Conservation (phyloP, 2,329 filamentous ascomycete genomes). For the Orbilia brochopaga region DNA sequence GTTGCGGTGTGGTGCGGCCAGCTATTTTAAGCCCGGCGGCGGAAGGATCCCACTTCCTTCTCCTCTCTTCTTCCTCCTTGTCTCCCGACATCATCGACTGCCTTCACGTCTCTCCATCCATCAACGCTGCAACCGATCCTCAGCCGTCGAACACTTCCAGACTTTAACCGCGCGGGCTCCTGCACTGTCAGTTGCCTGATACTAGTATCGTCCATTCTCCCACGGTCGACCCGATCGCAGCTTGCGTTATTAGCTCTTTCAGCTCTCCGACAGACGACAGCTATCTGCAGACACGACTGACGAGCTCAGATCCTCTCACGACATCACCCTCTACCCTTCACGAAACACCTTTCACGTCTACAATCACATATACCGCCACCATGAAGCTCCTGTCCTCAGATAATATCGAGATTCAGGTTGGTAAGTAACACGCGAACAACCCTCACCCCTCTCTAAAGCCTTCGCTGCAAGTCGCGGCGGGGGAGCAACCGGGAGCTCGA, state of each 20-base stretch:
- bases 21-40: slow-evolving; percentile 33
- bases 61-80: slow-evolving; percentile 28
- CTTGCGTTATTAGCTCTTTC: too few relatives aligned
- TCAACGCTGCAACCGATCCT: background rate
- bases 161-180: too few relatives aligned
- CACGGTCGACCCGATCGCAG: too few relatives aligned
- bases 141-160: too few relatives aligned
- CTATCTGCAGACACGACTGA: background rate
- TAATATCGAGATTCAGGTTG: slow-evolving; percentile 61
- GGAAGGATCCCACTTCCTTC: slow-evolving; percentile 40
- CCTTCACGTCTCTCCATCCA: background rate
- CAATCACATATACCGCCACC: slow-evolving; percentile 12
- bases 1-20: slow-evolving; percentile 4
- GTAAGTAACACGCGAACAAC: slow-evolving; percentile 58
- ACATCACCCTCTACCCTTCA: slow-evolving; percentile 6
- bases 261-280: too few relatives aligned
- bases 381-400: slow-evolving; percentile 64
- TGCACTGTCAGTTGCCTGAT: too few relatives aligned
- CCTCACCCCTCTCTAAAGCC: background rate
- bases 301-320: slow-evolving; percentile 1
- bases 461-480: slow-evolving; percentile 2
- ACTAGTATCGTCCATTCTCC: too few relatives aligned
- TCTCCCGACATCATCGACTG: slow-evolving; percentile 13
- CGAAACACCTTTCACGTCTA: background rate
- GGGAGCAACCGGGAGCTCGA: background rate